Evolutionary conservation across 2,329 filamentous ascomycete species (phyloP), one percentile per base, ranked within the genome.

Genomic region (Nothophaeocryptopus gaeumannii): DNA sequence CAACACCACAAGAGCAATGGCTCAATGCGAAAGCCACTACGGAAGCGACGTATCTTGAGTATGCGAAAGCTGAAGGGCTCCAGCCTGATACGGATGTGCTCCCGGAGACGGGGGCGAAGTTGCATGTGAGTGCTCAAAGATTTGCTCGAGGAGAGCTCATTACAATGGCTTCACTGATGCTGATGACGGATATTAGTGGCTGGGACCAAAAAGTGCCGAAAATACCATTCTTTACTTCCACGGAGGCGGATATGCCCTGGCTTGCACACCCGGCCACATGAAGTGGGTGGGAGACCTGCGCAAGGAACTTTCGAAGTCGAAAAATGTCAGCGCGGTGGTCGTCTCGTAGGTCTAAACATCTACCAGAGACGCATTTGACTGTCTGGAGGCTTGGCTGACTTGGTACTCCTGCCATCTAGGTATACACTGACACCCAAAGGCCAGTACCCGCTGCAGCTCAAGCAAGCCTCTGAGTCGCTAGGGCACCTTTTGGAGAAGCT

Each of bases 181-280:
- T 26, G 20, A 26, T 7, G 20, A 7, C 20, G 20, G 20, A 26
- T 26, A 7, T 26, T 26, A 26, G 54, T 78, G 75, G 75, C 62
- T 78, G 3, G 76, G 76, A 5, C 52, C 61, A 16, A 64, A 61
- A 37, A 58, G 55, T 10, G 63, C 70, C 0, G 63, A 71, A 37
- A 74, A 74, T 36, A 51, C 74, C 2, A 61, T 78, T 8, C 56
- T 78, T 1, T 78, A 74, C 57, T 73, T 74, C 45, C 75, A 78
- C 54, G 75, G 74, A 12, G 81, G 81, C 38, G 81, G 81, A 5
- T 84, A 80, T 58, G 73, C 73, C 2, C 50, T 80, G 7, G 71
- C 79, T 2, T 73, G 72, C 7, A 66, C 65, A 5, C 55, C 71
- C 5, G 74, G 70, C 36, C 77, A 81, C 60, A 68, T 80, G 46